These are phyloP conservation scores for Juglanconis sp. DNA, from an alignment of 2,329 filamentous ascomycete genomes.

Conservation along the genomic window DNA sequence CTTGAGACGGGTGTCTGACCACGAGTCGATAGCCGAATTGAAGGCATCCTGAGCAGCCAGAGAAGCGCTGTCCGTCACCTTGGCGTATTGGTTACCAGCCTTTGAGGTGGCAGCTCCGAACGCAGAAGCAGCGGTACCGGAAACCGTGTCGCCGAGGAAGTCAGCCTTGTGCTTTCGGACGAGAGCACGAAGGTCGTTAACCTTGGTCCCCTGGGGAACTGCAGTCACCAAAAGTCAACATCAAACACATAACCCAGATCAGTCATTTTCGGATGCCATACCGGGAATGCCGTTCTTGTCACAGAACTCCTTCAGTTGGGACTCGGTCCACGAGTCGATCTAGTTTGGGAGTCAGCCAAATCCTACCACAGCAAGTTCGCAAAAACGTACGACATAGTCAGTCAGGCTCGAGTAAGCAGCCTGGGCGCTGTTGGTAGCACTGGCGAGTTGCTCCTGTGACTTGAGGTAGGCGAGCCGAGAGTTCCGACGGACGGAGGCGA, in stretches of 20 bases:
- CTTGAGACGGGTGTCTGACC: conserved; percentile 77
- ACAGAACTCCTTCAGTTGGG: conserved; percentile 83
- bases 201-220: conserved; percentile 88
- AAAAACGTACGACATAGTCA: conserved; percentile 57
- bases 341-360: too few species aligned
- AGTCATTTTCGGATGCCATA: conserved; percentile 20
- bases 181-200: conserved; percentile 84
- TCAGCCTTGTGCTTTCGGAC: conserved; percentile 81
- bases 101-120: conserved; percentile 71
- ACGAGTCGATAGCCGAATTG: conserved; percentile 56
- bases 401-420: conserved; percentile 71
- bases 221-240: conserved; percentile 29
- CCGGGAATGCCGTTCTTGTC: conserved; percentile 79
- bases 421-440: conserved; percentile 62
- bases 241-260: too few species aligned
- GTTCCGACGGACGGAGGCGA: conserved; percentile 87
- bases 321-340: conserved; percentile 86
- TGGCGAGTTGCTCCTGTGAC: conserved; percentile 57
- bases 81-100: conserved; percentile 72
- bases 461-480: conserved; percentile 74
- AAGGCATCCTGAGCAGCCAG: conserved; percentile 65
- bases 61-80: conserved; percentile 67
- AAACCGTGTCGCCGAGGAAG: conserved; percentile 63
- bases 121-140: conserved; percentile 54
- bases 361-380: too few species aligned